A percentile compares a stretch with the other conserved stretches of the same genome.
phyloP scores from a whole-genome alignment of 2,329 filamentous ascomycete genomes.

The Purpureocillium takamizusanense region DNA sequence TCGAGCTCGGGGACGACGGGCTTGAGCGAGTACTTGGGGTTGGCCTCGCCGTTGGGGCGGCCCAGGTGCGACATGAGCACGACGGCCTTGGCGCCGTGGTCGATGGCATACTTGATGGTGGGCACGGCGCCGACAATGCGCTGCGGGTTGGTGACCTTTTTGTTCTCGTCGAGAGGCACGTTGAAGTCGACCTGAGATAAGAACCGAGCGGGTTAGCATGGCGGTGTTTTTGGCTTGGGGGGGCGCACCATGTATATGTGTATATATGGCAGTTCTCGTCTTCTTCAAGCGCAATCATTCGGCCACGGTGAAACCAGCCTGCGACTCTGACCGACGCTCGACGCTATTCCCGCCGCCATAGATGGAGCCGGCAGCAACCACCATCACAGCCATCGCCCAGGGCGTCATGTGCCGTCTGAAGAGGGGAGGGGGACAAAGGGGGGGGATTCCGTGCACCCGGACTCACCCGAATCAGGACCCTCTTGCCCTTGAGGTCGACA shows the following conservation, averaged over 20 bases:
- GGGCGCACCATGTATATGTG: too few relatives aligned
- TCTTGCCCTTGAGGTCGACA: constrained; percentile 95
- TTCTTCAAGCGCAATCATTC: too few relatives aligned
- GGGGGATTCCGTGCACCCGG: constrained; percentile 1
- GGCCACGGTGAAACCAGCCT: too few relatives aligned
- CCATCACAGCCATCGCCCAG: too few relatives aligned
- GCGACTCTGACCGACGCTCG: too few relatives aligned
- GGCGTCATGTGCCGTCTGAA: too few relatives aligned
- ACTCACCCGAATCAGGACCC: constrained; percentile 91
- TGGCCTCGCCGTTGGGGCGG: constrained; percentile 81
- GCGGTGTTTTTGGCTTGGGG: too few relatives aligned
- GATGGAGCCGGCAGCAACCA: too few relatives aligned
- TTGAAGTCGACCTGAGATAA: constrained; percentile 99
- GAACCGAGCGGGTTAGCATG: too few relatives aligned
- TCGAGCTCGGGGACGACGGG: constrained; percentile 86
- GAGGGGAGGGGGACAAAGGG: too few relatives aligned
- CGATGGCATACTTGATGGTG: constrained; percentile 89
- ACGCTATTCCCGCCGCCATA: too few relatives aligned
- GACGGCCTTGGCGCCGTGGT: constrained; percentile 84
- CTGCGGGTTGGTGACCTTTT: constrained; percentile 96
- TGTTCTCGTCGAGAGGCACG: constrained; percentile 86
- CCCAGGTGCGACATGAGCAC: constrained; percentile 98
- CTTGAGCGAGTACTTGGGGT: constrained; percentile 90
- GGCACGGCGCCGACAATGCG: constrained; percentile 93
- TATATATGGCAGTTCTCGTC: too few relatives aligned